Base-by-base conservation (phyloP, 257 asterid species). In the Eustoma russellianum region DNA sequence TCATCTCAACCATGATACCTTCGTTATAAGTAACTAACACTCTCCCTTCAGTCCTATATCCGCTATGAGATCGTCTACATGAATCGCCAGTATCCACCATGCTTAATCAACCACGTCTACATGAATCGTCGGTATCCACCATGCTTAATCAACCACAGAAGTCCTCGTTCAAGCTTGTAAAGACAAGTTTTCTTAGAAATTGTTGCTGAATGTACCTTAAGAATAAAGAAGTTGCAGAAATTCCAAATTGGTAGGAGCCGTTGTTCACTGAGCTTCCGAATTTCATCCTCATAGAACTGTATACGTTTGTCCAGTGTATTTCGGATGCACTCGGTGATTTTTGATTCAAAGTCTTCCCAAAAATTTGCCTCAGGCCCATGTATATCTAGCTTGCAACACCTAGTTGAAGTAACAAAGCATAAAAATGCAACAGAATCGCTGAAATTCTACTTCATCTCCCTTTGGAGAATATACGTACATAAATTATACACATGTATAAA, bases 241-340 rank as follows among this genome's bases (percentile, higher is more conserved):
- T 85, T 92, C 99, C 99, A 92, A 66, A 92, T 74, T 59, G 95
- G 99, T 93, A 81, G 76, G 74, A 92, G 83, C 47, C 94, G 83
- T 66, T 82, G 95, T 71, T 92, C 99, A 38, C 99, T 92, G 71
- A 88, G 99, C 85, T 85, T 92, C 49, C 99, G 85, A 59, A 92
- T 82, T 74, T 92, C 99, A 47, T 92, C 99, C 77, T 85, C 99
- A 64, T 92, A 92, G 79, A 92, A 92, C 59, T 83, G 99, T 64
- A 85, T 77, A 64, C 99, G 86, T 47, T 79, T 75, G 61, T 92
- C 99, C 64, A 92, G 94, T 44, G 97, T 92, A 77, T 85, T 92
- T 75, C 82, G 79, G 59, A 92, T 74, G 77, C 95, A 92, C 62
- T 92, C 99, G 80, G 78, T 70, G 52, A 81, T 63, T 77, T 88